A percentile compares a stretch with the other conserved stretches of the same genome.
phyloP scores from a whole-genome alignment of 768 basidiomycete species.

The Strobilomyces dryophilus region DNA sequence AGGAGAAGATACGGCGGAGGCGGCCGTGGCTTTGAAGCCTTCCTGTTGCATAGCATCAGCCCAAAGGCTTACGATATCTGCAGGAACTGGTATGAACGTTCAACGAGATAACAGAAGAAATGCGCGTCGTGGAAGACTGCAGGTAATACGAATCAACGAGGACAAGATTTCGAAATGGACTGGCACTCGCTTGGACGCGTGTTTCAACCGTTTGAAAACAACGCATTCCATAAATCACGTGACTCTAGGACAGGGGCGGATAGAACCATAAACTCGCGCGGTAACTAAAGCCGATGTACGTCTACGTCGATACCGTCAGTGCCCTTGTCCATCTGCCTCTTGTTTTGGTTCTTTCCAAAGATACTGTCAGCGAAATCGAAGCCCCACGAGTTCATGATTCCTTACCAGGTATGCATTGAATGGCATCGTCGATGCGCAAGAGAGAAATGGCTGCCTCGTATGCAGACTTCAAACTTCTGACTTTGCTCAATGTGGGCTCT shows the following conservation, averaged over 20 bases:
- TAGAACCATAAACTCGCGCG: background rate
- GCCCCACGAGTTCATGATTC: conserved; percentile 6
- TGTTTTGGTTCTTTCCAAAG: conserved; percentile 57
- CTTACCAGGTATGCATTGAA: conserved; percentile 84
- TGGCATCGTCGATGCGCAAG: conserved; percentile 94
- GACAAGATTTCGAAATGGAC: conserved; percentile 21
- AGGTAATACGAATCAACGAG: conserved; percentile 5
- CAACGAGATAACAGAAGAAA: conserved; percentile 4
- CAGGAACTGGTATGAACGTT: conserved; percentile 18
- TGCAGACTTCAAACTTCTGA: conserved; percentile 94
- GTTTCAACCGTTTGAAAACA: conserved; percentile 17
- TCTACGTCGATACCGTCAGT: conserved; percentile 35
- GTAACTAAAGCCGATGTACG: conserved; percentile 8
- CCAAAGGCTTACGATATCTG: conserved; percentile 30
- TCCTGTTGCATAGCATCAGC: conserved; percentile 54
- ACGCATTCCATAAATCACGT: conserved; percentile 26
- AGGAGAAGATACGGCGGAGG: conserved; percentile 44
- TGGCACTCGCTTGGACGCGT: conserved; percentile 17
- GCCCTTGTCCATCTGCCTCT: conserved; percentile 73
- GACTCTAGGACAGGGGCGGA: conserved; percentile 9
- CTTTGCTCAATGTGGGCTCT: conserved; percentile 96
- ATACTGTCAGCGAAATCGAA: conserved; percentile 15
- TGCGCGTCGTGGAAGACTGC: conserved; percentile 8
- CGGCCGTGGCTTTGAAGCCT: conserved; percentile 28
- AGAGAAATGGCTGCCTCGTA: conserved; percentile 95